These are phyloP conservation scores for Allodekkera sacchari DNA, from an alignment of 805 yeast species.

Conservation along the genomic window DNA sequence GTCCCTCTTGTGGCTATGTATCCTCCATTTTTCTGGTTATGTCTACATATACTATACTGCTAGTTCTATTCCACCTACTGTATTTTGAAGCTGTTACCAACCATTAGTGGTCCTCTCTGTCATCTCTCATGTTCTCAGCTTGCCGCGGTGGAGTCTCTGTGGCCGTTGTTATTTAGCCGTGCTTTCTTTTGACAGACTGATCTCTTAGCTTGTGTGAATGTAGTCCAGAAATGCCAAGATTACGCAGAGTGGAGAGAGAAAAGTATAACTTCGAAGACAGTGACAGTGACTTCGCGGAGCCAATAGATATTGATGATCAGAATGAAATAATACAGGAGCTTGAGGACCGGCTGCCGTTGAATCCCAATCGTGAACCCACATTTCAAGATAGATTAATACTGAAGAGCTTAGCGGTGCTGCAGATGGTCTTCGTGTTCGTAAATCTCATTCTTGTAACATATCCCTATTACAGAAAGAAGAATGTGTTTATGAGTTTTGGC, in stretches of 20 bases:
- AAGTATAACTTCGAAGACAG: slow-evolving; percentile 16
- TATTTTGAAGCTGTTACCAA: too few relatives aligned
- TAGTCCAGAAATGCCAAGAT: slow-evolving; percentile 26
- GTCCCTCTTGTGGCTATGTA: too few relatives aligned
- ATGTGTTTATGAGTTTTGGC: slow-evolving; percentile 17
- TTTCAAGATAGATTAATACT: slow-evolving; percentile 6
- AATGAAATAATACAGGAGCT: slow-evolving; percentile 10
- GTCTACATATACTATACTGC: too few relatives aligned
- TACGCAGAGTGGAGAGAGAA: slow-evolving; percentile 17
- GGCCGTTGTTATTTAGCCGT: too few relatives aligned
- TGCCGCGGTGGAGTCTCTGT: too few relatives aligned
- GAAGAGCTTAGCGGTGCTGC: slow-evolving; percentile 9
- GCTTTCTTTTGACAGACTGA: too few relatives aligned
- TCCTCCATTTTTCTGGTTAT: too few relatives aligned
- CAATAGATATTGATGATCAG: slow-evolving; percentile 20
- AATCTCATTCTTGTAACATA: slow-evolving; percentile 19
- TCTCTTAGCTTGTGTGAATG: too few relatives aligned
- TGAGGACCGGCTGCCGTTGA: slow-evolving; percentile 13
- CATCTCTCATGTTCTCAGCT: too few relatives aligned
- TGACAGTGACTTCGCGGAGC: slow-evolving; percentile 7
- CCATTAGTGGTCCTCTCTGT: too few relatives aligned
- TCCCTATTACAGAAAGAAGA: slow-evolving; percentile 21
- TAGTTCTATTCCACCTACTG: too few relatives aligned
- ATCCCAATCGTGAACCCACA: slow-evolving; percentile 4
- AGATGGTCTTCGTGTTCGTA: slow-evolving; percentile 11